Base-by-base conservation (phyloP, 2,329 filamentous ascomycete genomes). In the Botryotinia globosa region DNA sequence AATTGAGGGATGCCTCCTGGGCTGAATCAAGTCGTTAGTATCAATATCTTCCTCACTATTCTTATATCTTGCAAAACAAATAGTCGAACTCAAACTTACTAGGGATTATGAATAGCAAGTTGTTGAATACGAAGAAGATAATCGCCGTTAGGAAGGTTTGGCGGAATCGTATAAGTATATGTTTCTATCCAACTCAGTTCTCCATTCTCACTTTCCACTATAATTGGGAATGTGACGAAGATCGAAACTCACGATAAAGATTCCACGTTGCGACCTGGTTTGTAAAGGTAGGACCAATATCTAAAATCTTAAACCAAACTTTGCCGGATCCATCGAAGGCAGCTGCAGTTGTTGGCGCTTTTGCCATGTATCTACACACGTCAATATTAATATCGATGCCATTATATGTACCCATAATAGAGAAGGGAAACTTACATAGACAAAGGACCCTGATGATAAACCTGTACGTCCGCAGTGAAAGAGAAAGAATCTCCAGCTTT, bases 391-490 rank as follows among this genome's bases (percentile, higher is more conserved):
- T 42, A n/a, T n/a, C 59, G 3, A 32, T 32, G 34, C 16, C 2
- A n/a, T 16, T 0, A 25, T 2, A 42, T 5, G 39, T 2, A 32
- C 0, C 1, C 20, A 32, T 9, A 44, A 54, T 1, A 39, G 32
- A 8, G n/a, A 22, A 5, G 29, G 16, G 32, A 29, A 25, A 69
- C 72, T 44, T 63, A 79, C 74, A 82, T 78, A 0, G 77, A 79
- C 20, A 81, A 70, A n/a, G 80, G 79, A 4, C 81, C 81, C 32
- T 81, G 75, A 66, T 82, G 81, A 64, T 80, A 80, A 12, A 81
- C 78, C 20, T 75, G 74, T 16, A 76, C 82, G 59, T 85, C 86
- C 6, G 85, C 82, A 72, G 83, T 83, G 74, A 86, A 85, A 2
- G 80, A 79, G 76, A 85, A 82, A 9, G 84, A 83, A 77, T 83